phyloP scores from a whole-genome alignment of 2,329 filamentous ascomycete species.

The Cordyceps farinosa region DNA sequence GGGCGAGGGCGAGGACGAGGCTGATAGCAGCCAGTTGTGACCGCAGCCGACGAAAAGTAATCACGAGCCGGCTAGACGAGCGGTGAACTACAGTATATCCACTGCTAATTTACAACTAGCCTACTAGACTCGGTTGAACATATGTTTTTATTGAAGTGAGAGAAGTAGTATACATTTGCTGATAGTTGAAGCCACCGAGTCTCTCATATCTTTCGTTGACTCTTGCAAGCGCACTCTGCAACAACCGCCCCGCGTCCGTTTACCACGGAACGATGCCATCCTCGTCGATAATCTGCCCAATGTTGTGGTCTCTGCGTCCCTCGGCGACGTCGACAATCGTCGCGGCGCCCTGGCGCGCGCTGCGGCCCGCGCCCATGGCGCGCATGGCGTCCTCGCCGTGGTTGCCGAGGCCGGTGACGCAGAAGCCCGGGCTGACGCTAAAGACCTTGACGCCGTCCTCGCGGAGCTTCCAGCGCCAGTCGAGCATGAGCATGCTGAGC shows the following conservation, averaged over 20 bases:
- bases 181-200: neutral
- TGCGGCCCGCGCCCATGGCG: neutral
- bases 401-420: constrained; percentile 38
- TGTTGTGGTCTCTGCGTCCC: constrained; percentile 38
- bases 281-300: constrained; percentile 33
- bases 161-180: neutral
- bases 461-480: constrained; percentile 38
- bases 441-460: constrained; percentile 41
- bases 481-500: constrained; percentile 47
- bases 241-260: neutral
- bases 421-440: constrained; percentile 36
- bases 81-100: too few species aligned
- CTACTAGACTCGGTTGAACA: too few species aligned
- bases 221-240: neutral
- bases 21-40: too few species aligned
- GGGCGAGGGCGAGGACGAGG: too few species aligned
- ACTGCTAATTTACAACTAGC: too few species aligned
- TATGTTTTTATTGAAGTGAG: too few species aligned
- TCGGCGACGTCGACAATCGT: constrained; percentile 39
- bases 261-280: constrained; percentile 6
- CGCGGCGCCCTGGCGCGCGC: constrained; percentile 29
- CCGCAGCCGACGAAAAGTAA: too few species aligned
- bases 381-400: constrained; percentile 21
- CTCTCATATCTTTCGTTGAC: too few species aligned
- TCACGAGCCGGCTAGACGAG: too few species aligned